Base-by-base conservation (phyloP, 2,329 filamentous ascomycete genomes). In the Mollisia scopiformis region DNA sequence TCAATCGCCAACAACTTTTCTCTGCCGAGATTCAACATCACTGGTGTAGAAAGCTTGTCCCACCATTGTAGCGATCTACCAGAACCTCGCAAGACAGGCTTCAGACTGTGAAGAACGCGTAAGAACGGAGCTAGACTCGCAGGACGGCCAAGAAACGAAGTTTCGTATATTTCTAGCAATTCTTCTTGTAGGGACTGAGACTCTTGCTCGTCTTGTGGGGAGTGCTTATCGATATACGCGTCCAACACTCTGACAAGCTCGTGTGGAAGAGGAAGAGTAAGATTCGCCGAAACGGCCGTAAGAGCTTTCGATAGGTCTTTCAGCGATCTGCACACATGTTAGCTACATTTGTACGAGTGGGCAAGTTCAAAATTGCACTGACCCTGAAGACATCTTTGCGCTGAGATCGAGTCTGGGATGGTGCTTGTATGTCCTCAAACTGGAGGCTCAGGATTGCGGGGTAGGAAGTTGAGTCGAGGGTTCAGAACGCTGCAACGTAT, bases 121-220 rank as follows among this genome's bases (percentile, higher is more conserved):
- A 93, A 80, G 75, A 93, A 95, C n/a, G 86, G 77, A 8, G 84
- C 85, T 71, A 85, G 83, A 66, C 85, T 84, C 54, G 81, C 74
- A 2, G 84, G 77, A 25, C 80, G 79, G 33, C 82, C 81, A 25
- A 80, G 79, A 61, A 93, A 84, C 65, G 85, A 80, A 69, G 84
- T 87, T 60, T 88, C 81, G 76, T 88, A 92, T 57, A 91, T 81
- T 25, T 80, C 75, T 41, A 88, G 77, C 7, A 95, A 81, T 68
- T 93, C 90, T 41, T 92, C 89, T 63, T 92, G 87, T 54, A 93
- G 80, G 59, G 88, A 86, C 66, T 91, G 88, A n/a, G 86, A 82
- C 41, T 86, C 82, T 58, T 81, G 77, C 55, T 92, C 89, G 69
- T 93, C 90, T 65, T 85, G 83, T 67, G 84, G 83, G 58, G 84